Evolutionary conservation across 371 early-diverging fungal genomes (phyloP), one percentile per base, ranked within the genome.

Genomic region (Phascolomyces articulosus): DNA sequence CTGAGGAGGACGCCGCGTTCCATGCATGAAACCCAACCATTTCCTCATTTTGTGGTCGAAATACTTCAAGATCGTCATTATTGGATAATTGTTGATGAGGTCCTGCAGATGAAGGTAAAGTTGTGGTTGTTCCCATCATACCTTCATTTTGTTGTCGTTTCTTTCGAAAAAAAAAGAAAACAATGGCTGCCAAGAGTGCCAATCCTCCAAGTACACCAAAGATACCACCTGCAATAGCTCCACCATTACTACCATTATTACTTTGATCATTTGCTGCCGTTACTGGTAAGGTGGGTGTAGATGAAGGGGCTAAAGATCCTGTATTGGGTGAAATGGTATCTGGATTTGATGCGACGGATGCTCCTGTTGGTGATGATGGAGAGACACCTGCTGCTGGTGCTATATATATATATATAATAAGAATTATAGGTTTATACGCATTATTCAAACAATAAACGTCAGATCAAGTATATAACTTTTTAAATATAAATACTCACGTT

Each of bases 1-100:
- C 47, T 15, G 60, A 59, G 9, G 60, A 59, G 26, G 60, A 59
- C 10, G 47, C 60, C 3, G 60, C 60, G 24, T 47, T 59, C 47
- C 47, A 59, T 21, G 60, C 60, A 24, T 59, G 60, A 20, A 23
- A 59, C 11, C 60, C 60, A 59, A 59, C 47, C 27, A 59, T 41
- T 27, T 59, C 28, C 27, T 38, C 40, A n/a, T 40, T 38, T 20
- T 38, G 60, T 40, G 58, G 41, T 24, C 40, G 40, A 20, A 26
- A 44, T 16, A 20, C 44, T 59, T 59, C 41, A 15, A 28, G 28
- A 10, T 27, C 21, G 1, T 59, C 47, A 3, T 10, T n/a, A n/a
- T n/a, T 28, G 3, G 47, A 28, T 23, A n/a, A 15, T 10, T 47
- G 40, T 2, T 29, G 38, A 34, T 11, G 34, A 9, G 34, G 11